A percentile compares a stretch with the other conserved stretches of the same genome.
Evolutionary conservation across 2,329 filamentous ascomycete genomes (phyloP).

Genomic region (Aspergillus novoparasiticus): DNA sequence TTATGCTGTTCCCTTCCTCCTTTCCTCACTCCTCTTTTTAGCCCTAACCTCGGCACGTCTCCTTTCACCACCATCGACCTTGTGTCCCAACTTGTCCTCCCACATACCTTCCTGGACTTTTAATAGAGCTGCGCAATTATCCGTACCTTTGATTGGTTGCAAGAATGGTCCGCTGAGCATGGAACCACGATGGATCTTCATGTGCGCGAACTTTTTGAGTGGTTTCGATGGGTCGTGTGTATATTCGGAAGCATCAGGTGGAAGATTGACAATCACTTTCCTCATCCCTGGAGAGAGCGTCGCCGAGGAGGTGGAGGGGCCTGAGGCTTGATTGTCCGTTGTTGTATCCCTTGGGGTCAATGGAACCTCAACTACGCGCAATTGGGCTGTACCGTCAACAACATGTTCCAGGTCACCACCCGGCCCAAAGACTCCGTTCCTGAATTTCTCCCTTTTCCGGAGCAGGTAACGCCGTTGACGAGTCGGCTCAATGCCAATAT

Average conservation of each 20-base stretch:
- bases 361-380: slow-evolving; percentile 61
- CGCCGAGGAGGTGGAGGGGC: slow-evolving; percentile 48
- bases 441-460: slow-evolving; percentile 83
- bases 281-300: slow-evolving; percentile 58
- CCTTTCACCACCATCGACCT: slow-evolving; percentile 96
- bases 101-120: slow-evolving; percentile 83
- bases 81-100: slow-evolving; percentile 83
- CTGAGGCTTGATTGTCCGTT: slow-evolving; percentile 22
- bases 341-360: slow-evolving; percentile 35
- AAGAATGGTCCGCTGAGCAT: slow-evolving; percentile 77
- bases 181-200: slow-evolving; percentile 68
- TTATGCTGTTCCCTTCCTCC: slow-evolving; percentile 60
- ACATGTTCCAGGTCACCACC: slow-evolving; percentile 82
- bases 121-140: slow-evolving; percentile 65
- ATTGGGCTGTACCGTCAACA: slow-evolving; percentile 60
- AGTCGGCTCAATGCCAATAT: slow-evolving; percentile 83
- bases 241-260: slow-evolving; percentile 58
- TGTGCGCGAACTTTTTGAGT: slow-evolving; percentile 61
- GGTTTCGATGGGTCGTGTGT: slow-evolving; percentile 46
- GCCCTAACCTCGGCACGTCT: slow-evolving; percentile 82
- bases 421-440: slow-evolving; percentile 73
- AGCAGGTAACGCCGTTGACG: slow-evolving; percentile 81
- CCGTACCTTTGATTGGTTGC: slow-evolving; percentile 64
- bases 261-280: slow-evolving; percentile 63
- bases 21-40: slow-evolving; percentile 79